phyloP scores from a whole-genome alignment of 306 rosid species.

The Coriaria nepalensis region DNA sequence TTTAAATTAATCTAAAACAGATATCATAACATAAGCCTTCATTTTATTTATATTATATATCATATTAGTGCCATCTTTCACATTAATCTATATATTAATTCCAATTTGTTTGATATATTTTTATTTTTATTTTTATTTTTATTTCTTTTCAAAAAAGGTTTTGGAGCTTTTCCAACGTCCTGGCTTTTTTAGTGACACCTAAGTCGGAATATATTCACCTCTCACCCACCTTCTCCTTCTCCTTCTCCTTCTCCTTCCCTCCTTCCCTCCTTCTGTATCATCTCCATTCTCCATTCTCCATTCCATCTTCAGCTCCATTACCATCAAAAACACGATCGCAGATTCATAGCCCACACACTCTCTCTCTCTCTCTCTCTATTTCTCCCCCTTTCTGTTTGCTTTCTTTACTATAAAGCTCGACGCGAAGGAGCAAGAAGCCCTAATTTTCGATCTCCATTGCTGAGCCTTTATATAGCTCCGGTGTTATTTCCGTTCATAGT shows the following conservation, averaged over 20 bases:
- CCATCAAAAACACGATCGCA: constrained; percentile 1
- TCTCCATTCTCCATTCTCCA: neutral
- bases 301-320: neutral
- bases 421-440: neutral
- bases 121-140: neutral
- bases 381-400: neutral
- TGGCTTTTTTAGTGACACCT: constrained; percentile 36
- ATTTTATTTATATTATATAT: too few species aligned
- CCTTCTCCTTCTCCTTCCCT: constrained; percentile 11
- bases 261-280: constrained; percentile 19
- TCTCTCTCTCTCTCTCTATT: constrained; percentile 1
- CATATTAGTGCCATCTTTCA: too few species aligned
- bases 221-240: constrained; percentile 26
- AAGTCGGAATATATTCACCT: constrained; percentile 33
- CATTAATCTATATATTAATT: too few species aligned
- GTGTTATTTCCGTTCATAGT: constrained; percentile 12
- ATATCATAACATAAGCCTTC: too few species aligned
- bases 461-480: constrained; percentile 5
- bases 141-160: constrained; percentile 5
- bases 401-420: neutral
- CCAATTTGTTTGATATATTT: neutral
- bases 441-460: constrained; percentile 27
- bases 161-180: constrained; percentile 33
- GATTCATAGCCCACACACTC: neutral
- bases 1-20: too few species aligned